Percentiles rank a stretch among this genome's conserved stretches.
Conservation (phyloP, 2,329 filamentous ascomycete genomes). For the Penicillium palitans region DNA sequence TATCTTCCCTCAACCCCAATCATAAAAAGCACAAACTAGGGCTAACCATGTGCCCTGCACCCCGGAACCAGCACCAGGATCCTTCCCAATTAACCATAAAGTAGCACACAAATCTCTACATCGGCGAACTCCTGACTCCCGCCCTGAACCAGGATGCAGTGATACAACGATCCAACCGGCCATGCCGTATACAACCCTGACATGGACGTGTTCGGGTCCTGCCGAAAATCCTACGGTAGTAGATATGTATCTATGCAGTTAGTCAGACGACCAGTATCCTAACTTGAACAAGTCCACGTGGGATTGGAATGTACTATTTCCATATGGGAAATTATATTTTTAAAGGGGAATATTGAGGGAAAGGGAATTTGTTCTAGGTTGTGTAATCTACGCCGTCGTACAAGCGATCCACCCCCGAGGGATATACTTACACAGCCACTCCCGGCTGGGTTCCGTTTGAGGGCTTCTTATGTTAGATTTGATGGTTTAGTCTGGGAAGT, state of each 20-base stretch:
- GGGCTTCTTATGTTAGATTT: not conserved
- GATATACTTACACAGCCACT: not conserved
- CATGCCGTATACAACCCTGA: not conserved
- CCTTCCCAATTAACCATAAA: not conserved
- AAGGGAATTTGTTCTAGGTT: not conserved
- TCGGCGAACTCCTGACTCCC: not conserved
- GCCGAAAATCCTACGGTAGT: not conserved
- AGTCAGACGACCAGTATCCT: not conserved
- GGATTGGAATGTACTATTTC: not conserved
- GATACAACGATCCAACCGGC: not conserved
- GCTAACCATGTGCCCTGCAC: not conserved
- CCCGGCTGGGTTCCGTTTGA: not conserved
- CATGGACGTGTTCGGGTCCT: not conserved
- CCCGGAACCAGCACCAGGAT: not conserved
- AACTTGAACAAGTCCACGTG: not conserved
- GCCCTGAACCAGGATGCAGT: not conserved
- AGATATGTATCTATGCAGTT: not conserved
- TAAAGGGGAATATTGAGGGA: not conserved
- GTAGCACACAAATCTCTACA: not conserved
- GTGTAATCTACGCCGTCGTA: constrained; percentile 1
- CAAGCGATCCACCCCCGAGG: not conserved
- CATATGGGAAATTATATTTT: not conserved
- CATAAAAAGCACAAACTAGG: not conserved
- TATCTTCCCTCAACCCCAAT: not conserved
- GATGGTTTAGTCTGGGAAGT: not conserved